Evolutionary conservation across 2,329 filamentous ascomycete species (phyloP).

Genomic region (Aspergillus sp.): DNA sequence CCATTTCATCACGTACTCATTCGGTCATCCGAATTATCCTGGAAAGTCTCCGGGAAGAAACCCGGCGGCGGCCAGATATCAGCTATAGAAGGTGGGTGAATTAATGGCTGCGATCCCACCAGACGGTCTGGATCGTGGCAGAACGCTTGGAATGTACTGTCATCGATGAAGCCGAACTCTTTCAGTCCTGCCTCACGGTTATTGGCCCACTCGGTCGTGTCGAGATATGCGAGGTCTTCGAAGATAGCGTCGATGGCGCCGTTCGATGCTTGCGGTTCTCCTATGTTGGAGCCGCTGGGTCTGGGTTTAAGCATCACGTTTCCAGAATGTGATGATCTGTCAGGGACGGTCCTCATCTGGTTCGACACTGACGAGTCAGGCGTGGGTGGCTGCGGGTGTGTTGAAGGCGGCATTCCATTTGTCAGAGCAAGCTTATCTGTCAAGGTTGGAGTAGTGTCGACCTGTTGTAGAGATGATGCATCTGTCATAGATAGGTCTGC

Average conservation of each 20-base stretch:
- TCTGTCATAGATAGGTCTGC: constrained; percentile 20
- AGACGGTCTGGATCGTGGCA: constrained; percentile 40
- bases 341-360: constrained; percentile 12
- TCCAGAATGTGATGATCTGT: constrained; percentile 10
- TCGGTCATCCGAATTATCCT: constrained; percentile 17
- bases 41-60: constrained; percentile 37
- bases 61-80: constrained; percentile 39
- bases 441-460: constrained; percentile 5
- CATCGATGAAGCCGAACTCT: constrained; percentile 40
- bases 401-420: constrained; percentile 12
- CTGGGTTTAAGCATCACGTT: constrained; percentile 3
- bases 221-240: constrained; percentile 40
- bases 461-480: constrained; percentile 10
- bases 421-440: constrained; percentile 18
- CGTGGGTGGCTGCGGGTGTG: constrained; percentile 23
- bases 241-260: constrained; percentile 39
- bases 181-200: constrained; percentile 36
- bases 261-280: constrained; percentile 6
- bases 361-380: constrained; percentile 29
- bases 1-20: constrained; percentile 13
- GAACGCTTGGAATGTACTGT: constrained; percentile 39
- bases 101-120: constrained; percentile 27
- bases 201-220: constrained; percentile 39
- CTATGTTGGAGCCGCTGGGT: constrained; percentile 1
- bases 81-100: constrained; percentile 34